Conservation (phyloP, 2,329 filamentous ascomycete genomes). For the Ophiostoma sp. region DNA sequence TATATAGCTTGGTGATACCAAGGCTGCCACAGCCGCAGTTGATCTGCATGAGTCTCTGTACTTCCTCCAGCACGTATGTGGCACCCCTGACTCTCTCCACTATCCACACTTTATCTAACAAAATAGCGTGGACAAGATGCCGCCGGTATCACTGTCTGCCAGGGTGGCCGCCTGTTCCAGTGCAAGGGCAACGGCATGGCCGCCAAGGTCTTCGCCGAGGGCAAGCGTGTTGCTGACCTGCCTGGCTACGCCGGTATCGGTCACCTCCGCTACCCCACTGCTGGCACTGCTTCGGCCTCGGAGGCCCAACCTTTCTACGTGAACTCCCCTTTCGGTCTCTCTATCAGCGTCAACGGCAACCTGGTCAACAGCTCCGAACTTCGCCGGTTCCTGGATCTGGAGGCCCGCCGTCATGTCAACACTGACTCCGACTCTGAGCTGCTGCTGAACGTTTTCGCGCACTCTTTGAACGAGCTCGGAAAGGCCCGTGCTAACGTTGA, state of each 20-base stretch:
- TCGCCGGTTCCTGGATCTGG: constrained; percentile 65
- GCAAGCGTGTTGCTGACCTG: constrained; percentile 59
- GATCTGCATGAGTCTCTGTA: constrained; percentile 69
- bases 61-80: constrained; percentile 52
- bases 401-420: constrained; percentile 81
- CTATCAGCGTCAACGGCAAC: constrained; percentile 81
- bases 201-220: constrained; percentile 67
- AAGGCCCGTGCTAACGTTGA: constrained; percentile 78
- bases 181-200: constrained; percentile 90
- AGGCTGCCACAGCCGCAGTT: constrained; percentile 46
- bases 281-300: constrained; percentile 65
- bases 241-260: constrained; percentile 77
- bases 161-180: constrained; percentile 76
- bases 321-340: constrained; percentile 79
- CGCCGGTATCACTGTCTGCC: constrained; percentile 72
- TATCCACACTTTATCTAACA: background rate
- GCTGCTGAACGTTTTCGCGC: constrained; percentile 83
- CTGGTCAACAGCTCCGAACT: constrained; percentile 71
- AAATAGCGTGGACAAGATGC: constrained; percentile 71
- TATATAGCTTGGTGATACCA: constrained; percentile 46
- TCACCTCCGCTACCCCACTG: constrained; percentile 85
- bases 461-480: constrained; percentile 75
- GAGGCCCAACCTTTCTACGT: constrained; percentile 93
- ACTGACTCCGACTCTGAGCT: constrained; percentile 84
- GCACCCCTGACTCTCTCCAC: background rate